phyloP scores from a whole-genome alignment of 2,329 filamentous ascomycete genomes.

The Capronia coronata region DNA sequence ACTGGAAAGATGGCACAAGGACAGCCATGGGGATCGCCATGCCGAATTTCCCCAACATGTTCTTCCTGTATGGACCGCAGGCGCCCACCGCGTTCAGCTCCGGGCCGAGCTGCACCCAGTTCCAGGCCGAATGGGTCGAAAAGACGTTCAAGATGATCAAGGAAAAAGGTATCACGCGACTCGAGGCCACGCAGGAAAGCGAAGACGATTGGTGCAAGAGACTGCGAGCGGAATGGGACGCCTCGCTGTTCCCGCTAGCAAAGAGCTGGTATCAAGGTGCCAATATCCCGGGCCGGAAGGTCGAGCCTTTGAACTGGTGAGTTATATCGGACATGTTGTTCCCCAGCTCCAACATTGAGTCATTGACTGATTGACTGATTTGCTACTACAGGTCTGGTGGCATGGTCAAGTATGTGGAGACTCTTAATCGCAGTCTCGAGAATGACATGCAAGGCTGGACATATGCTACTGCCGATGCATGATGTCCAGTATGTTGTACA shows the following conservation, averaged over 20 bases:
- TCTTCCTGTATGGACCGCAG: constrained; percentile 52
- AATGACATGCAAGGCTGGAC: constrained; percentile 25
- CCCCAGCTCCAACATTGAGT: neutral
- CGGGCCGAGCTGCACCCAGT: constrained; percentile 49
- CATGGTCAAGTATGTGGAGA: constrained; percentile 22
- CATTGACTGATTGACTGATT: constrained; percentile 5
- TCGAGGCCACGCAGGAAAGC: constrained; percentile 46
- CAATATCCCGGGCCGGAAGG: constrained; percentile 49
- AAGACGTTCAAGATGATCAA: constrained; percentile 45
- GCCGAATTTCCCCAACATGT: constrained; percentile 45
- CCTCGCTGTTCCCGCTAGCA: constrained; percentile 45
- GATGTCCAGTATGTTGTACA: too few species aligned
- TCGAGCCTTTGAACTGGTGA: constrained; percentile 46
- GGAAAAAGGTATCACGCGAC: constrained; percentile 42
- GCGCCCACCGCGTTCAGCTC: constrained; percentile 35
- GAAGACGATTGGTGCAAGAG: constrained; percentile 45
- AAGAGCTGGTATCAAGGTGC: constrained; percentile 53
- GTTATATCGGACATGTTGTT: constrained; percentile 1
- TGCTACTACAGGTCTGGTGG: constrained; percentile 18
- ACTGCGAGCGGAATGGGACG: constrained; percentile 39
- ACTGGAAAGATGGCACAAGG: constrained; percentile 36
- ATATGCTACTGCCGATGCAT: constrained; percentile 6
- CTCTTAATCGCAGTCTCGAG: constrained; percentile 16
- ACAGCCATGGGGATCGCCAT: constrained; percentile 42
- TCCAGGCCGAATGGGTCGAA: constrained; percentile 53